These are phyloP conservation scores for Salvia hispanica DNA, from an alignment of 257 asterid genomes.

Conservation along the genomic window DNA sequence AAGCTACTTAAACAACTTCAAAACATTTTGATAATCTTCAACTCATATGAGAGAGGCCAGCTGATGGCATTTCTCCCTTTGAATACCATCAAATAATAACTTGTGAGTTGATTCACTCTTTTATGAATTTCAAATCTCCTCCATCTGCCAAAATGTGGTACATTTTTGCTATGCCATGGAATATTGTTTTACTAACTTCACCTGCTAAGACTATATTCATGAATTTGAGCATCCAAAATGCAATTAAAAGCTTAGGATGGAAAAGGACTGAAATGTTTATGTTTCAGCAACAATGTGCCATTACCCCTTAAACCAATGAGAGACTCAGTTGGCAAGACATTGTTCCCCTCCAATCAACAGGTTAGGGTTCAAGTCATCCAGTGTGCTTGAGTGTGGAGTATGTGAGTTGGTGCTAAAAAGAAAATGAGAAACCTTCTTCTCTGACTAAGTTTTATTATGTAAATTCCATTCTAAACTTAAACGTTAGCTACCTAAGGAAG, in stretches of 20 bases:
- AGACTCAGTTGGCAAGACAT: neutral
- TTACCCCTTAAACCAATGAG: neutral
- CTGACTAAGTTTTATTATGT: neutral
- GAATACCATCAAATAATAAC: constrained; percentile 1
- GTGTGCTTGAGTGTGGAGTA: no score
- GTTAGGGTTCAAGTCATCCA: no score
- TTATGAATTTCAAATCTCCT: neutral
- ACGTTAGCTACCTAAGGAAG: neutral
- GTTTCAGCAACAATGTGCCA: neutral
- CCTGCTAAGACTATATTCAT: neutral
- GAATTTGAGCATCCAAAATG: neutral
- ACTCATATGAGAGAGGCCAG: neutral
- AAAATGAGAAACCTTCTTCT: neutral
- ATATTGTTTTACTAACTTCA: neutral
- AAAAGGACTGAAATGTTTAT: neutral
- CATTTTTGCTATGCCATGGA: neutral
- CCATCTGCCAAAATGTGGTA: neutral
- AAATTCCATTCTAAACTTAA: constrained; percentile 19
- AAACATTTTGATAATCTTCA: neutral
- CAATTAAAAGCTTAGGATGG: neutral
- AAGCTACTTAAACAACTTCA: constrained; percentile 15
- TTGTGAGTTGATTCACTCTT: neutral
- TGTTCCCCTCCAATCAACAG: no score
- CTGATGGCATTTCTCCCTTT: neutral
- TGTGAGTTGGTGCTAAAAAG: no score